Conservation (phyloP, 1,284 basidiomycete species). For the Trametes versicolor region DNA sequence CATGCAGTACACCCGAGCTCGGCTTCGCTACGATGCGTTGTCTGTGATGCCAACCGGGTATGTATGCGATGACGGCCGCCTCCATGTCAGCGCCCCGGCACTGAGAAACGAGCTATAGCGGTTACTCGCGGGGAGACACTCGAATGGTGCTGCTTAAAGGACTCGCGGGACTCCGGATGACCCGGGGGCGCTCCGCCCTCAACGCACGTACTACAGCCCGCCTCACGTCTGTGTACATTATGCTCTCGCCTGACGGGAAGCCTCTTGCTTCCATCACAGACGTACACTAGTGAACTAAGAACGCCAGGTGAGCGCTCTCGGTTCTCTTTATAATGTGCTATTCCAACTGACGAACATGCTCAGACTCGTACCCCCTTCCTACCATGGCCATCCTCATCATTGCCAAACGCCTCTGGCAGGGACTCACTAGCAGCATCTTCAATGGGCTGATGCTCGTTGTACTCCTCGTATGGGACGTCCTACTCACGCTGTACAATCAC, state of each 20-base stretch:
- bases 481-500: slow-evolving; percentile 64
- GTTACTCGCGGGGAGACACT: no score
- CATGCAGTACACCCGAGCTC: no score
- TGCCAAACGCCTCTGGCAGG: slow-evolving; percentile 29
- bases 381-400: slow-evolving; percentile 31
- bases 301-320: not conserved
- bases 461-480: slow-evolving; percentile 51
- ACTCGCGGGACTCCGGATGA: no score
- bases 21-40: no score
- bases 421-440: slow-evolving; percentile 29
- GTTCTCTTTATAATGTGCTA: not conserved
- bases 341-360: not conserved
- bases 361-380: not conserved
- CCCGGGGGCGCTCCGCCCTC: no score
- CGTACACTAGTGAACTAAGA: not conserved
- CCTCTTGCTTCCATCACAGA: not conserved
- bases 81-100: no score
- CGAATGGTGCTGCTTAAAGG: no score
- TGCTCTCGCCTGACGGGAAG: not conserved
- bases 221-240: not conserved
- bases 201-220: no score
- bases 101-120: no score
- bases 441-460: slow-evolving; percentile 26
- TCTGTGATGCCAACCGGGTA: no score
- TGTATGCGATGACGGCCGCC: no score